A percentile compares a stretch with the other conserved stretches of the same genome.
These are phyloP conservation scores for grape (Vitis vinifera) DNA, from an alignment of 164 flowering plant genomes.

Conservation along the genomic window ASM3070453v1 NC_081822.1:5997001-5997500, in stretches of 20 bases:
- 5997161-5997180: constrained; percentile 69
- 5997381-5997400: constrained; percentile 60
- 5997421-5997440: constrained; percentile 38
- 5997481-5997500: constrained; percentile 38
- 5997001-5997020: constrained; percentile 50
- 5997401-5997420: constrained; percentile 37
- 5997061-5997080: constrained; percentile 36
- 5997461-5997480: constrained; percentile 39
- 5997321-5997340: constrained; percentile 75
- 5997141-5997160: constrained; percentile 47
- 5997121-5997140: constrained; percentile 61
- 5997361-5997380: constrained; percentile 96
- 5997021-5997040: constrained; percentile 40
- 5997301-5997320: constrained; percentile 84
- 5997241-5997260: constrained; percentile 56
- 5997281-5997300: constrained; percentile 89
- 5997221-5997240: constrained; percentile 1
- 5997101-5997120: constrained; percentile 42
- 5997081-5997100: constrained; percentile 41
- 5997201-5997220: background rate
- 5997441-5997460: constrained; percentile 34
- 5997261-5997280: constrained; percentile 75
- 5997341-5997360: constrained; percentile 86
- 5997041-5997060: constrained; percentile 26
- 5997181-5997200: background rate